phyloP scores from a whole-genome alignment of 352 stramenopile species.

The Phytopythium ostracodes region DNA sequence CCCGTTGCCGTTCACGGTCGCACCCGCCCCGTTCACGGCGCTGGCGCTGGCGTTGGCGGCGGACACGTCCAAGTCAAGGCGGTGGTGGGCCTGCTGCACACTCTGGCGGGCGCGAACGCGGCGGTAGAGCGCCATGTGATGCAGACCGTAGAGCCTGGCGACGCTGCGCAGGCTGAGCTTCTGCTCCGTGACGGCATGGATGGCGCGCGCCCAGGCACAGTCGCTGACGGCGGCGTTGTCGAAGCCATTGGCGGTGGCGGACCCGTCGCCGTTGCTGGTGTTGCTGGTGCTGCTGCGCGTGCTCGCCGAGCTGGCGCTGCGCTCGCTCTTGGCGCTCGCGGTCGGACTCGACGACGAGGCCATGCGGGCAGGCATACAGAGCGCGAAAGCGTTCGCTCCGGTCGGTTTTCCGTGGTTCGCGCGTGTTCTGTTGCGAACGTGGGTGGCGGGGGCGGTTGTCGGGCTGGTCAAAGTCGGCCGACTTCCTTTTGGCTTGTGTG shows the following conservation, averaged over 20 bases:
- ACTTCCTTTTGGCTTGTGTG: background rate
- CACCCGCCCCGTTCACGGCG: background rate
- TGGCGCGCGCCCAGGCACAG: slow-evolving; percentile 54
- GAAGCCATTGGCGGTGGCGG: background rate
- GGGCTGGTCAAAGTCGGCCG: background rate
- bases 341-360: background rate
- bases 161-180: slow-evolving; percentile 56
- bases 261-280: slow-evolving; percentile 9
- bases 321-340: slow-evolving; percentile 5
- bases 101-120: slow-evolving; percentile 37
- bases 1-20: background rate
- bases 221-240: slow-evolving; percentile 23
- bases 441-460: too few relatives aligned
- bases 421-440: background rate
- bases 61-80: background rate
- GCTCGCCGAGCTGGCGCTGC: background rate
- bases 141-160: slow-evolving; percentile 56
- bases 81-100: slow-evolving; percentile 6
- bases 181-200: slow-evolving; percentile 60
- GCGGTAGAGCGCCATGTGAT: slow-evolving; percentile 61
- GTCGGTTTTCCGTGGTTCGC: background rate
- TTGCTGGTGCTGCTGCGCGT: slow-evolving; percentile 2
- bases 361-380: background rate
- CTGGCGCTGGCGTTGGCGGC: background rate
- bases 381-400: background rate